phyloP scores from a whole-genome alignment of 140 eudicot species.

The Oenanthe javanica region DNA sequence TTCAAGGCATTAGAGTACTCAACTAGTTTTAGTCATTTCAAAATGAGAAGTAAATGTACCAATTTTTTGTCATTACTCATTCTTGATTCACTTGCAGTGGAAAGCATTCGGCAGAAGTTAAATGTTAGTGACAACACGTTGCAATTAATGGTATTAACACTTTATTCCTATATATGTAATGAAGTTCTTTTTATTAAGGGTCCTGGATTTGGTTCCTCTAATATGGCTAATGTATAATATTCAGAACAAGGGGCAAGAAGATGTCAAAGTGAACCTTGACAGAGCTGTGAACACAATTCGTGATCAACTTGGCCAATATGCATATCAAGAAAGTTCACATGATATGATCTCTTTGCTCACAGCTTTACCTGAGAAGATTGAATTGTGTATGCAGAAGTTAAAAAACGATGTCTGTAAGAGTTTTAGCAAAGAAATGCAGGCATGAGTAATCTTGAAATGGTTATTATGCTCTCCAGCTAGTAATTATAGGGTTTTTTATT shows the following conservation, averaged over 20 bases:
- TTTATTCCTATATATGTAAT: slow-evolving; percentile 3
- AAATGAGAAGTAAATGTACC: background rate
- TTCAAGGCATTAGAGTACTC: background rate
- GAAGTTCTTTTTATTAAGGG: background rate
- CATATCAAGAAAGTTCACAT: slow-evolving; percentile 34
- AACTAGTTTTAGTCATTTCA: background rate
- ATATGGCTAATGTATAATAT: slow-evolving; percentile 19
- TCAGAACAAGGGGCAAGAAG: slow-evolving; percentile 86
- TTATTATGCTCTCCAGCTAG: background rate
- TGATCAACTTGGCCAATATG: slow-evolving; percentile 39
- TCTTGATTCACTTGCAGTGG: slow-evolving; percentile 44
- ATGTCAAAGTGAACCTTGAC: slow-evolving; percentile 45
- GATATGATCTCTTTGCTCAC: slow-evolving; percentile 38
- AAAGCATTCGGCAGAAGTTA: slow-evolving; percentile 71
- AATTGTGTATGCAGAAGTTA: slow-evolving; percentile 27
- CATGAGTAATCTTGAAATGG: slow-evolving; percentile 23
- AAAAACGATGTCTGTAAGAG: slow-evolving; percentile 46
- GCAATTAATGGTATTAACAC: slow-evolving; percentile 54
- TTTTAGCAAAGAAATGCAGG: slow-evolving; percentile 67
- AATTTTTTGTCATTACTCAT: slow-evolving; percentile 10
- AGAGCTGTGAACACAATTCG: slow-evolving; percentile 49
- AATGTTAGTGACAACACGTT: slow-evolving; percentile 48
- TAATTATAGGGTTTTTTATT: background rate
- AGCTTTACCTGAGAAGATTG: slow-evolving; percentile 53
- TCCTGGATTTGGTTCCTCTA: slow-evolving; percentile 13